Evolutionary conservation across 306 rosid genomes (phyloP).

Genomic region (Vachellia collinsii): DNA sequence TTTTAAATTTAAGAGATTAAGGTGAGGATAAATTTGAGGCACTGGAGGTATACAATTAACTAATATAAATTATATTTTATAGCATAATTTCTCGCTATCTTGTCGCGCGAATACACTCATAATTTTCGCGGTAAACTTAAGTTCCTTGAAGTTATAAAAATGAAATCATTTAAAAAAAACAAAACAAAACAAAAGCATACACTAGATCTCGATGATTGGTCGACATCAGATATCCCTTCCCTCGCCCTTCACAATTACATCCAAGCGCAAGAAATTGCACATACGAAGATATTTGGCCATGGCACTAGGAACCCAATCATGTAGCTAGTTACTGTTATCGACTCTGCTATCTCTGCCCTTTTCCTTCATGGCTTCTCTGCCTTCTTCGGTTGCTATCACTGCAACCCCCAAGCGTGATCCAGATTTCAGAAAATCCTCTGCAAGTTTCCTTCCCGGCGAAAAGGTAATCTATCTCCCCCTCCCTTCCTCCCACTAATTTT

Average conservation of each 20-base stretch:
- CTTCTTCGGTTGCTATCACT: conserved; percentile 54
- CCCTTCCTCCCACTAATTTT: too few species aligned
- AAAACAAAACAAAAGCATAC: not conserved
- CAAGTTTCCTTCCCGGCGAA: conserved; percentile 36
- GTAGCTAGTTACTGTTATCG: conserved; percentile 9
- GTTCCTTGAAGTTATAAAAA: not conserved
- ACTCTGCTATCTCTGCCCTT: conserved; percentile 18
- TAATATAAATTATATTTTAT: too few species aligned
- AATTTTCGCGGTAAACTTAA: too few species aligned
- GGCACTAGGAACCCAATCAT: conserved; percentile 10
- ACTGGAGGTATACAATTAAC: too few species aligned
- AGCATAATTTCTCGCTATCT: too few species aligned
- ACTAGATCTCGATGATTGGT: conserved; percentile 17
- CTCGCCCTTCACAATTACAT: conserved; percentile 43
- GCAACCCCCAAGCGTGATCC: conserved; percentile 67
- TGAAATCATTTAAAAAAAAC: too few species aligned
- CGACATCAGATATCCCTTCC: conserved; percentile 17
- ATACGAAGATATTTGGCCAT: not conserved
- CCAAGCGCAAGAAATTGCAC: conserved; percentile 20
- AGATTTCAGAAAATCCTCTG: conserved; percentile 54
- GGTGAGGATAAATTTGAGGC: too few species aligned
- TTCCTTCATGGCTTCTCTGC: conserved; percentile 69
- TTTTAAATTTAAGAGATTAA: too few species aligned
- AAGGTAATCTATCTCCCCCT: too few species aligned
- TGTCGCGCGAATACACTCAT: too few species aligned